Evolutionary conservation across 2,329 filamentous ascomycete genomes (phyloP).

Genomic region (Aspergillus unguis): DNA sequence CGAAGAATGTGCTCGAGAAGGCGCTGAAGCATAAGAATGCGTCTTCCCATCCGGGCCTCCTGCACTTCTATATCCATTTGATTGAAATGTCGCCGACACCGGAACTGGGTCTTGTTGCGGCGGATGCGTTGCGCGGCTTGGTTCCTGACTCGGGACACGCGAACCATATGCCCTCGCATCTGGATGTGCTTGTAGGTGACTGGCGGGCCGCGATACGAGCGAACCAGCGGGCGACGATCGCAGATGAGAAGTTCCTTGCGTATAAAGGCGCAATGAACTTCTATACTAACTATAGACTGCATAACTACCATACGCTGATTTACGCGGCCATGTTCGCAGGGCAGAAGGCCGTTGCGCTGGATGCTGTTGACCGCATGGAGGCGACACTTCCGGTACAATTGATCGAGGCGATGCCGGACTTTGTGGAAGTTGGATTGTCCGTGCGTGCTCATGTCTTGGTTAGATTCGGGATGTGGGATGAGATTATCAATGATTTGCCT

Average conservation of each 20-base stretch:
- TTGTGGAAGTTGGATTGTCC: conserved; percentile 67
- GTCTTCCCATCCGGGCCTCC: conserved; percentile 62
- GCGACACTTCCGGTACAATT: conserved; percentile 60
- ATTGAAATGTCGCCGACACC: conserved; percentile 72
- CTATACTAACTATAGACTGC: conserved; percentile 71
- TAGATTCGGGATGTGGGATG: conserved; percentile 70
- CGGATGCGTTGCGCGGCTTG: conserved; percentile 60
- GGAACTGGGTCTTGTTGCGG: conserved; percentile 59
- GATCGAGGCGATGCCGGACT: conserved; percentile 75
- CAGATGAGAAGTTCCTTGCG: conserved; percentile 64
- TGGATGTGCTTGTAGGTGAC: conserved; percentile 70
- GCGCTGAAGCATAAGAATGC: conserved; percentile 53
- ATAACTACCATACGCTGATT: conserved; percentile 71
- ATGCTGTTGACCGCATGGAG: conserved; percentile 60
- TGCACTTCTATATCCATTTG: conserved; percentile 74
- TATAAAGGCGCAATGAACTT: conserved; percentile 62
- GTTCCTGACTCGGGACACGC: conserved; percentile 69
- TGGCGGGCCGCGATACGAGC: conserved; percentile 64
- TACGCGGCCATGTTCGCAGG: conserved; percentile 78
- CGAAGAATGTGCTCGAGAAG: conserved; percentile 56
- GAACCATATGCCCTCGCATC: conserved; percentile 73
- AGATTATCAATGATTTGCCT: conserved; percentile 54
- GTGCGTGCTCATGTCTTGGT: conserved; percentile 68
- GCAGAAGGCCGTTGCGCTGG: conserved; percentile 59
- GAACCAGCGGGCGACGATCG: conserved; percentile 63